Percentiles rank a stretch among this genome's conserved stretches.
These are phyloP conservation scores for Apiotrichum mycotoxinovorans DNA, from an alignment of 1,284 basidiomycete genomes.

Conservation along the genomic window DNA sequence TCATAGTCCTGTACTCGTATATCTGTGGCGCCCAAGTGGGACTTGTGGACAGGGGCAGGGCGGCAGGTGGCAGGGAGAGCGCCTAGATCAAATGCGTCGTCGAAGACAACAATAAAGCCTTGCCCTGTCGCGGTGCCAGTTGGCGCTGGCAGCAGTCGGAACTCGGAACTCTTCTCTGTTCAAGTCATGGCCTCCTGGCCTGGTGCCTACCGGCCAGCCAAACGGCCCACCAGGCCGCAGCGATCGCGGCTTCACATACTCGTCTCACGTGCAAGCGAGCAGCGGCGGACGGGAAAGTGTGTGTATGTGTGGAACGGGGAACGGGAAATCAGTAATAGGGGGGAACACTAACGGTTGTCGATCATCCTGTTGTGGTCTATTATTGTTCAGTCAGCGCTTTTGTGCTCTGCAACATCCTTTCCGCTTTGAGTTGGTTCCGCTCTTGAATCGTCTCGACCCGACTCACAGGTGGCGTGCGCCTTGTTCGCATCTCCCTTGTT, in stretches of 20 bases:
- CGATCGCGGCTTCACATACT: background rate
- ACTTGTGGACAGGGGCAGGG: too few relatives aligned
- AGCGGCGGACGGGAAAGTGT: conserved; percentile 7
- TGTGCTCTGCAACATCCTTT: too few relatives aligned
- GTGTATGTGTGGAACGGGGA: background rate
- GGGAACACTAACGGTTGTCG: conserved; percentile 93
- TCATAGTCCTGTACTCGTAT: too few relatives aligned
- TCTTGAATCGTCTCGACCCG: too few relatives aligned
- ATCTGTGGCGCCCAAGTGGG: too few relatives aligned
- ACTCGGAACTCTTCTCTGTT: background rate
- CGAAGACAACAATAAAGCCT: too few relatives aligned
- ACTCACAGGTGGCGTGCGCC: conserved; percentile 74
- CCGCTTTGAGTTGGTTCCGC: too few relatives aligned
- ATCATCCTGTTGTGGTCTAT: conserved; percentile 92
- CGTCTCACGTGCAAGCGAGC: background rate
- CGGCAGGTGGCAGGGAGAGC: too few relatives aligned
- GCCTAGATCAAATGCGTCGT: too few relatives aligned
- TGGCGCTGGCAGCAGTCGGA: too few relatives aligned
- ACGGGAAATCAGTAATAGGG: conserved; percentile 10
- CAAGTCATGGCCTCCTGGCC: background rate
- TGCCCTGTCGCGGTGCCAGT: too few relatives aligned
- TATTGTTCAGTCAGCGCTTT: background rate
- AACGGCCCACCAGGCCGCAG: conserved; percentile 4
- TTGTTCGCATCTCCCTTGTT: conserved; percentile 84
- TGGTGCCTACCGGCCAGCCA: background rate